Percentiles rank a stretch among this genome's conserved stretches.
Evolutionary conservation across 208 protist genomes (phyloP).

Genomic region (Acanthamoeba polyphaga): DNA sequence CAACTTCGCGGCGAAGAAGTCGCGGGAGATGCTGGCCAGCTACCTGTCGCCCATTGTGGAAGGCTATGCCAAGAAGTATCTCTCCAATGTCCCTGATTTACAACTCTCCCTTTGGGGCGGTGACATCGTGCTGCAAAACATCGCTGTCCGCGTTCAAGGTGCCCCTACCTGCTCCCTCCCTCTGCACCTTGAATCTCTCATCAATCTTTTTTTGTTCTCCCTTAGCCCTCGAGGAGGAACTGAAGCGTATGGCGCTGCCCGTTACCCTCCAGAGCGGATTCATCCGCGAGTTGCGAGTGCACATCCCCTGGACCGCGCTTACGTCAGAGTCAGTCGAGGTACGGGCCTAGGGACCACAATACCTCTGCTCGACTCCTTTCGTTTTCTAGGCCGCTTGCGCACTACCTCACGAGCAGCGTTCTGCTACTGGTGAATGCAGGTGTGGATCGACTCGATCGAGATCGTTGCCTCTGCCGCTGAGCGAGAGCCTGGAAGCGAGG

Average conservation of each 20-base stretch:
- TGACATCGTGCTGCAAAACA: conserved; percentile 63
- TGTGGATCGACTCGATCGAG: conserved; percentile 28
- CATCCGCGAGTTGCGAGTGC: conserved; percentile 65
- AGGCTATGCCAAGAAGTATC: conserved; percentile 67
- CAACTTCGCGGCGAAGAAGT: conserved; percentile 37
- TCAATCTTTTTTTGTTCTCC: background rate
- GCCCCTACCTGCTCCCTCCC: background rate
- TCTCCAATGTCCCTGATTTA: conserved; percentile 59
- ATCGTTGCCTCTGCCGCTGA: conserved; percentile 5
- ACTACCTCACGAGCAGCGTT: background rate
- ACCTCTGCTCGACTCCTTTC: background rate
- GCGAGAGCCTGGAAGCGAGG: background rate
- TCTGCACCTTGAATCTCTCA: background rate
- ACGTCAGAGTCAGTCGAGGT: conserved; percentile 70
- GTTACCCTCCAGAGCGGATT: conserved; percentile 38
- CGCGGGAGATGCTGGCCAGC: conserved; percentile 55
- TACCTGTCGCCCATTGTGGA: conserved; percentile 65
- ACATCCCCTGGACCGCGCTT: conserved; percentile 67
- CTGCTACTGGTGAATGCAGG: background rate
- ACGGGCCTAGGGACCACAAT: background rate
- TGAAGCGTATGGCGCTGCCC: conserved; percentile 35
- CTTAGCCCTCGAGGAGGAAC: conserved; percentile 55
- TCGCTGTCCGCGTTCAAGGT: conserved; percentile 58
- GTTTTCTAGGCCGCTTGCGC: background rate
- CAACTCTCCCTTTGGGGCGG: conserved; percentile 68